Conservation (phyloP, 108 stramenopile genomes). For the Discostella stelligeroides region DNA sequence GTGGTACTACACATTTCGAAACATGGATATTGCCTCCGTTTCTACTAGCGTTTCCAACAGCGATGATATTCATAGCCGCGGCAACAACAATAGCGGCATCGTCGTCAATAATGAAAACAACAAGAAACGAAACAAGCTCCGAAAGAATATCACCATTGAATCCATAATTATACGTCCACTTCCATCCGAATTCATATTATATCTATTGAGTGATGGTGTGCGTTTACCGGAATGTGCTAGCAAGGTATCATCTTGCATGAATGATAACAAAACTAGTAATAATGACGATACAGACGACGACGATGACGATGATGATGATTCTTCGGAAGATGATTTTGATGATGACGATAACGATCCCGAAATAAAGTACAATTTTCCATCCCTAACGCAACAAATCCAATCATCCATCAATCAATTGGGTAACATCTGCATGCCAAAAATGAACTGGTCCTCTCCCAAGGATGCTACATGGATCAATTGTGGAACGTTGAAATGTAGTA, state of each 20-base stretch:
- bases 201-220: slow-evolving; percentile 85
- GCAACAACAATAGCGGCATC: no score
- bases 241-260: slow-evolving; percentile 64
- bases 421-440: slow-evolving; percentile 74
- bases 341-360: slow-evolving; percentile 15
- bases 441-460: slow-evolving; percentile 90
- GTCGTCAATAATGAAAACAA: no score
- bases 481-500: slow-evolving; percentile 83
- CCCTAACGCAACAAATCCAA: slow-evolving; percentile 43
- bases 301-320: not conserved
- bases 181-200: slow-evolving; percentile 70
- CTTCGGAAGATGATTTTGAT: slow-evolving; percentile 20
- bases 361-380: slow-evolving; percentile 21
- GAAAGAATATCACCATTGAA: slow-evolving; percentile 70
- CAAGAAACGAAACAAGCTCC: no score
- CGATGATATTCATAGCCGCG: no score
- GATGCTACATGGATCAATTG: slow-evolving; percentile 96
- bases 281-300: slow-evolving; percentile 46
- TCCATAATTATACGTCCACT: slow-evolving; percentile 62
- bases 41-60: no score
- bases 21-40: no score
- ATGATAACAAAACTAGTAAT: slow-evolving; percentile 37
- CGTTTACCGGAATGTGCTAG: slow-evolving; percentile 70
- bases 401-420: slow-evolving; percentile 29
- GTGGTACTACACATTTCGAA: no score